Percentiles rank a stretch among this genome's conserved stretches.
These are phyloP conservation scores for Boletus mariae DNA, from an alignment of 1,284 basidiomycete genomes.

Conservation along the genomic window DNA sequence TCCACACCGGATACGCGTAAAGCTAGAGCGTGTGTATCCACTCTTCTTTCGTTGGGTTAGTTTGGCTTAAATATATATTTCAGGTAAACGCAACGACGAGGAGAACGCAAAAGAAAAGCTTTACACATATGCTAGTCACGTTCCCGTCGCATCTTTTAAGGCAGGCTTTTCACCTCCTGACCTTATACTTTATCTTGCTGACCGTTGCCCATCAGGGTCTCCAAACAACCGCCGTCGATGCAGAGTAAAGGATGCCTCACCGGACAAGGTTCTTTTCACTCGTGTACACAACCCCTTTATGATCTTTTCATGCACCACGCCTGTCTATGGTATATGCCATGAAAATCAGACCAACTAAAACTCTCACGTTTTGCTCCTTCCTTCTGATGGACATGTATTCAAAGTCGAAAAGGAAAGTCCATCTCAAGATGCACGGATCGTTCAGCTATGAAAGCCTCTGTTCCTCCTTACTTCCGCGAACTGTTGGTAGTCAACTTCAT, in stretches of 20 bases:
- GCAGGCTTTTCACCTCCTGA: conserved; percentile 37
- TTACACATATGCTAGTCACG: conserved; percentile 85
- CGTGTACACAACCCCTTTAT: conserved; percentile 16
- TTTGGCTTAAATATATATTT: not conserved
- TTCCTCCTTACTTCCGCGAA: too few species aligned
- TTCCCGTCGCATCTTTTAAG: conserved; percentile 84
- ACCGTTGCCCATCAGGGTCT: conserved; percentile 55
- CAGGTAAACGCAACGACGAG: conserved; percentile 57
- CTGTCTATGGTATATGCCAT: conserved; percentile 12
- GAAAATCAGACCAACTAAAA: conserved; percentile 6
- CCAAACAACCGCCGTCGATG: conserved; percentile 78
- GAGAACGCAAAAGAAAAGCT: conserved; percentile 98
- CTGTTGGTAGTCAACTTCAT: too few species aligned
- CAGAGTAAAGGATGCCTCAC: conserved; percentile 46
- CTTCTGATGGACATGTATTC: too few species aligned
- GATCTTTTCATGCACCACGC: conserved; percentile 11
- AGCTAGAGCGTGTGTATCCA: conserved; percentile 81
- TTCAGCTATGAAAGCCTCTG: too few species aligned
- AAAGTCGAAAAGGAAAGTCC: not conserved
- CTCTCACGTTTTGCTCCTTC: not conserved
- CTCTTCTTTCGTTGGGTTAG: not conserved
- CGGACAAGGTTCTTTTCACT: conserved; percentile 5
- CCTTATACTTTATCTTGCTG: not conserved
- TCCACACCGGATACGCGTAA: conserved; percentile 85
- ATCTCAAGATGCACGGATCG: not conserved